These are phyloP conservation scores for Immersiporthe knoxdaviesiana DNA, from an alignment of 2,329 filamentous ascomycete genomes.

Conservation along the genomic window DNA sequence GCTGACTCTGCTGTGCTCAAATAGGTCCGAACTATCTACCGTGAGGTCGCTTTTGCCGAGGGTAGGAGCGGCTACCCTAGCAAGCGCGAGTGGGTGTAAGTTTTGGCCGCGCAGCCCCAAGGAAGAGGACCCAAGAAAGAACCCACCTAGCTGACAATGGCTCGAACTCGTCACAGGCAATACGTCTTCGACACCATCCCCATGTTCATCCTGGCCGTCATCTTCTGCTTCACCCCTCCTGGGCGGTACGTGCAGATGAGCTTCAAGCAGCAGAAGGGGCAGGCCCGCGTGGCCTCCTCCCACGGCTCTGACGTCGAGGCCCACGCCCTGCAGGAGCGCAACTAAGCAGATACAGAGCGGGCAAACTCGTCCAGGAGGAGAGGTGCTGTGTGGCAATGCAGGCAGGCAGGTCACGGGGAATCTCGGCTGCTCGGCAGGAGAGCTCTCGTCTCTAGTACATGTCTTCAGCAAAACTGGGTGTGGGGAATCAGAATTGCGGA, in stretches of 20 bases:
- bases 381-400: not conserved
- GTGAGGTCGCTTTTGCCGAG: slow-evolving; percentile 29
- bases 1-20: not conserved
- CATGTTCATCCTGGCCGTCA: slow-evolving; percentile 35
- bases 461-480: not conserved
- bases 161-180: slow-evolving; percentile 26
- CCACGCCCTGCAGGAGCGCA: slow-evolving; percentile 13
- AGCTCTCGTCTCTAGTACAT: not conserved
- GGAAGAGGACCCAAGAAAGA: not conserved
- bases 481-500: not conserved
- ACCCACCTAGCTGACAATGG: slow-evolving; percentile 12
- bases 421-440: not conserved
- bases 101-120: too few species aligned
- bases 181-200: slow-evolving; percentile 41
- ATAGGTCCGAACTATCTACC: slow-evolving; percentile 32
- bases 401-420: not conserved
- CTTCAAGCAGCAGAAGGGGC: slow-evolving; percentile 35
- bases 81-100: slow-evolving; percentile 39
- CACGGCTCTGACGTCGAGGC: slow-evolving; percentile 17
- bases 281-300: slow-evolving; percentile 9
- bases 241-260: slow-evolving; percentile 40
- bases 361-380: not conserved
- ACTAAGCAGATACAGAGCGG: not conserved
- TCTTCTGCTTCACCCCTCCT: slow-evolving; percentile 38
- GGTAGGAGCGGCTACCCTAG: slow-evolving; percentile 34